Evolutionary conservation across 2,329 filamentous ascomycete genomes (phyloP).

Genomic region (Beauveria bassiana): DNA sequence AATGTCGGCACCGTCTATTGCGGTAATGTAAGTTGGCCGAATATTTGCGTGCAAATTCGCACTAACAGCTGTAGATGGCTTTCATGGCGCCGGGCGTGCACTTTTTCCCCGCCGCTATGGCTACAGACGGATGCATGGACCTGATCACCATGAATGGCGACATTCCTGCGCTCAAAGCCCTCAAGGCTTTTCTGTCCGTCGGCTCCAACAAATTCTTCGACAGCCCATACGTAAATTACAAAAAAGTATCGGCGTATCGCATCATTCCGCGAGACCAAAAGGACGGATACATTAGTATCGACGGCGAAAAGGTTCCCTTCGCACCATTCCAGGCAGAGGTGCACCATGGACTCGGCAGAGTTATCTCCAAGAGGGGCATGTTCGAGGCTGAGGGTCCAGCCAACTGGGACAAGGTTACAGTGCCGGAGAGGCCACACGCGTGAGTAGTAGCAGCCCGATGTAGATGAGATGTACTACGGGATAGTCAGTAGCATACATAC

Average conservation of each 20-base stretch:
- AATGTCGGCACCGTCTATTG: conserved; percentile 88
- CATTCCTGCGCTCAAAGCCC: conserved; percentile 55
- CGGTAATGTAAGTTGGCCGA: conserved; percentile 59
- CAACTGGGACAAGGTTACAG: conserved; percentile 38
- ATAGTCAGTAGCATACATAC: neutral
- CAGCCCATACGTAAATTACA: conserved; percentile 66
- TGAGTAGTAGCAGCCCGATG: conserved; percentile 3
- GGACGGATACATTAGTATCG: conserved; percentile 84
- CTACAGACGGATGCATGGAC: conserved; percentile 80
- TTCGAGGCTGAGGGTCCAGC: conserved; percentile 59
- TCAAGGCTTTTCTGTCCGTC: conserved; percentile 64
- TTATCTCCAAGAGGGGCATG: conserved; percentile 67
- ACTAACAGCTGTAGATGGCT: conserved; percentile 54
- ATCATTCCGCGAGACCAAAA: conserved; percentile 66
- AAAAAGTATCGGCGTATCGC: conserved; percentile 81
- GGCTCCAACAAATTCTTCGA: conserved; percentile 73
- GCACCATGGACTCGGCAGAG: conserved; percentile 72
- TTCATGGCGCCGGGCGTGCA: conserved; percentile 82
- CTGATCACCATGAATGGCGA: conserved; percentile 74
- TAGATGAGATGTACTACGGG: neutral
- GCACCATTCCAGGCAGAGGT: conserved; percentile 88
- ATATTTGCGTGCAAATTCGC: neutral
- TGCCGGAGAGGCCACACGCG: conserved; percentile 23
- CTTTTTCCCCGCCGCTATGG: conserved; percentile 78
- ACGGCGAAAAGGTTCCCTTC: conserved; percentile 83